These are phyloP conservation scores for Rostrohypoxylon terebratum DNA, from an alignment of 495 filamentous ascomycete species.

Conservation along the genomic window DNA sequence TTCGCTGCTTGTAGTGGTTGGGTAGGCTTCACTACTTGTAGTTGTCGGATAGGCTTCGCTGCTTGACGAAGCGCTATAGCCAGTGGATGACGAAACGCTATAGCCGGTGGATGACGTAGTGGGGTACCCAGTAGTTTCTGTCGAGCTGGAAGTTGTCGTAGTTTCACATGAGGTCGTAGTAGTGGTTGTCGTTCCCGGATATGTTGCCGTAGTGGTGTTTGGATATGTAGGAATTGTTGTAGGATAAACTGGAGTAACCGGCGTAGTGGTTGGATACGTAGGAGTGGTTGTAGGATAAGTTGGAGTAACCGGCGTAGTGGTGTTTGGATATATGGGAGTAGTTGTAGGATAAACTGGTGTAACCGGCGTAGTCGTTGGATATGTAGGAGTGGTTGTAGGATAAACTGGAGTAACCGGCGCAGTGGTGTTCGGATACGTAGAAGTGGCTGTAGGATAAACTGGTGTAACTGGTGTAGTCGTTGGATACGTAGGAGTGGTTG, in stretches of 20 bases:
- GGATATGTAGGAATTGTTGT: not conserved
- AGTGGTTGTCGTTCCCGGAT: not conserved
- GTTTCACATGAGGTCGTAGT: slow-evolving; percentile 1
- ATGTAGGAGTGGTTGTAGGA: not conserved
- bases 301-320: slow-evolving; percentile 17
- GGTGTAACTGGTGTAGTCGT: slow-evolving; percentile 14
- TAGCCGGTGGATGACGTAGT: not conserved
- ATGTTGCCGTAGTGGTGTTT: not conserved
- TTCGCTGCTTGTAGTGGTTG: not conserved
- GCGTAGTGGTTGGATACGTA: not conserved
- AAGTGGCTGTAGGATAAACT: not conserved
- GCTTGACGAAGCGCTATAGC: not conserved
- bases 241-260: not conserved
- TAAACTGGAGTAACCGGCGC: not conserved
- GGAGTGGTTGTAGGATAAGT: not conserved
- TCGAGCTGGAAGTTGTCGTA: not conserved
- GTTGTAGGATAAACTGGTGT: no score
- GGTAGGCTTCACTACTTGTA: no score
- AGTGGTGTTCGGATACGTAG: no score
- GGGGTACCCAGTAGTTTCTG: not conserved
- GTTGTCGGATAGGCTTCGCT: not conserved
- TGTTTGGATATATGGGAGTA: slow-evolving; percentile 13
- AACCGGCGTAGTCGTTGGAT: no score
- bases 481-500: no score
- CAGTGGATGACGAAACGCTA: not conserved